phyloP scores from a whole-genome alignment of 2,329 filamentous ascomycete species.

The Fusarium globosum region DNA sequence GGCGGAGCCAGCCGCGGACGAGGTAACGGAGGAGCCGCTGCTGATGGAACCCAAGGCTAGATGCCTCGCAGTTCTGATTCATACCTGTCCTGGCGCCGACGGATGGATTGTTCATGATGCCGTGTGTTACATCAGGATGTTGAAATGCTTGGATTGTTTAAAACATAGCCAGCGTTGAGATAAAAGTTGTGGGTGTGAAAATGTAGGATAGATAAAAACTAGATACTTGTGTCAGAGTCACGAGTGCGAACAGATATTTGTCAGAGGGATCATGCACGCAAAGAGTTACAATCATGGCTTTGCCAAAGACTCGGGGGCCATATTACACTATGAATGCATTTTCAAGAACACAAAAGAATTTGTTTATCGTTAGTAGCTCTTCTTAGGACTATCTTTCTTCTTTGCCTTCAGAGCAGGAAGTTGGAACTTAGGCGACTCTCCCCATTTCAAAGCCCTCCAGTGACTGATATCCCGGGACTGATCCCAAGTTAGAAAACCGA shows the following conservation, averaged over 20 bases:
- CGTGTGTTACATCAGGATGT: slow-evolving; percentile 9
- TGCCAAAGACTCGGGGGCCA: slow-evolving; percentile 34
- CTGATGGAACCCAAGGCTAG: slow-evolving; percentile 39
- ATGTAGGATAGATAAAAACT: slow-evolving; percentile 39
- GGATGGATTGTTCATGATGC: slow-evolving; percentile 1
- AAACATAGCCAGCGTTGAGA: slow-evolving; percentile 7
- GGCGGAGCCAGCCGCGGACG: slow-evolving; percentile 51
- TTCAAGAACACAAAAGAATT: neutral
- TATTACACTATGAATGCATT: slow-evolving; percentile 22
- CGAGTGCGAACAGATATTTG: slow-evolving; percentile 29
- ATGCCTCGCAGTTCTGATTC: slow-evolving; percentile 2
- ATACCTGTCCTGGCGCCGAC: neutral
- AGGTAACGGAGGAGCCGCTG: slow-evolving; percentile 40
- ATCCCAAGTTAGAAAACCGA: slow-evolving; percentile 88
- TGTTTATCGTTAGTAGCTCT: slow-evolving; percentile 27
- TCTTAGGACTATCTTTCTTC: slow-evolving; percentile 47
- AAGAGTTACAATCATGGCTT: neutral
- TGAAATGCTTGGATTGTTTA: slow-evolving; percentile 10
- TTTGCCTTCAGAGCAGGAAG: slow-evolving; percentile 75
- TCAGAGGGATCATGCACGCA: neutral
- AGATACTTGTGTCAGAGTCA: slow-evolving; percentile 40
- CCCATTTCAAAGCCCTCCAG: slow-evolving; percentile 75
- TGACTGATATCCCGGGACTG: slow-evolving; percentile 64
- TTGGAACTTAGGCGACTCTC: slow-evolving; percentile 71
- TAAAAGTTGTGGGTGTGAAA: slow-evolving; percentile 24